phyloP scores from a whole-genome alignment of 1,284 basidiomycete species.

The Pseudozyma flocculosa region DNA sequence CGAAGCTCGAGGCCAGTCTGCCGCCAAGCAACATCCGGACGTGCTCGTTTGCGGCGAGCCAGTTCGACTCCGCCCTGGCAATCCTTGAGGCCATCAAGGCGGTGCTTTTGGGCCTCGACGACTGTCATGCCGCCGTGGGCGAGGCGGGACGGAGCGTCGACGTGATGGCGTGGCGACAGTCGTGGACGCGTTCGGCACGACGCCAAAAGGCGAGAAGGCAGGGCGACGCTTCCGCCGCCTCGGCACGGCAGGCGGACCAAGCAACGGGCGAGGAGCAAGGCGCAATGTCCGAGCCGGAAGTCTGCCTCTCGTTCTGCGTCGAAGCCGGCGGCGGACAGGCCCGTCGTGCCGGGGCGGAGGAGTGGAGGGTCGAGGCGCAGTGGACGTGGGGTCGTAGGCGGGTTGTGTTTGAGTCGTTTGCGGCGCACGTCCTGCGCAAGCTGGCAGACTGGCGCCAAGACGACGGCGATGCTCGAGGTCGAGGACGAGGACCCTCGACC shows the following conservation, averaged over 20 bases:
- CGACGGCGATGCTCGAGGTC: too few relatives aligned
- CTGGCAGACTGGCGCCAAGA: too few relatives aligned
- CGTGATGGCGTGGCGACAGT: background rate
- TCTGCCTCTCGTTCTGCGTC: background rate
- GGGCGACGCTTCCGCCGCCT: too few relatives aligned
- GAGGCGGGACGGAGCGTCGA: background rate
- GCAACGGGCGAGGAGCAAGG: background rate
- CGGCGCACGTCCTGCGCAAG: too few relatives aligned
- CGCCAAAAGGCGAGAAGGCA: background rate
- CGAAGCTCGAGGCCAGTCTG: too few relatives aligned
- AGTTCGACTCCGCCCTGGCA: background rate
- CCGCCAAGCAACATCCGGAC: too few relatives aligned
- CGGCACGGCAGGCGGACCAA: background rate
- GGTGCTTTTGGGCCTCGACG: background rate
- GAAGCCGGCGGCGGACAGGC: background rate
- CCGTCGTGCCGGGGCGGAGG: too few relatives aligned
- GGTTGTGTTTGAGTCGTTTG: constrained; percentile 21
- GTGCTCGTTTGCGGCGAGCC: background rate
- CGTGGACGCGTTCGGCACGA: background rate
- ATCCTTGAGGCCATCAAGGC: background rate
- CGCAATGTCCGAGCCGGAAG: background rate
- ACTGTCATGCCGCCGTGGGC: background rate
- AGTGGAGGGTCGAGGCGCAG: background rate
- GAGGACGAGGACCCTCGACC: too few relatives aligned
- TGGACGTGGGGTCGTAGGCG: constrained; percentile 19